Base-by-base conservation (phyloP, 2,329 filamentous ascomycete species). In the Rutstroemia sydowiana region DNA sequence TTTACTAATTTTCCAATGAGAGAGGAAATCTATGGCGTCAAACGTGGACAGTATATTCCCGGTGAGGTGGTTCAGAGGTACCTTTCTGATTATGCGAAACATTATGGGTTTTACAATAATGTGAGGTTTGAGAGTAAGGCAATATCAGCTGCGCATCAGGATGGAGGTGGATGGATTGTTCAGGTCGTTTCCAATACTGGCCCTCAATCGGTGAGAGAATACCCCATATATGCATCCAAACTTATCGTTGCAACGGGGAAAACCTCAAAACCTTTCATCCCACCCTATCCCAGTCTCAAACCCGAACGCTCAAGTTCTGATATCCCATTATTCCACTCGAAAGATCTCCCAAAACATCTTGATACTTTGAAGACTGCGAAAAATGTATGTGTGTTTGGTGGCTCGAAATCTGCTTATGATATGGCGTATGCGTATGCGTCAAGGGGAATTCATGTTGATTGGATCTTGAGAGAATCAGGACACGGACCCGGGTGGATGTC, bases 1-100 rank as follows among this genome's bases (percentile, higher is more conserved):
- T 89, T 79, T 61, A 79, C 81, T 0, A 87, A 88, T 60, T 88
- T 87, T 54, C 84, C 85, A 16, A 85, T 91, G 81, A 72, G 75
- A 53, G 66, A 70, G 7, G 74, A 74, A 18, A 73, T 68, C 0
- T 83, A 77, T 58, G 71, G 70, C 1, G 66, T 79, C 36, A 70
- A 66, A 42, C 48, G 55, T 6, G 77, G 76, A 14, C 64, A 82
- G 47, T 81, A 85, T 63, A 78, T 87, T 45, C 75, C 81, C 0
- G 82, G 79, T 0, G 56, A 69, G 0, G 73, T 76, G 1, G 65
- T 84, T 48, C 73, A 82, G 59, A 60, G 68, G 2, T 87, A 87
- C 63, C 66, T 85, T 7, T 70, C 71, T 30, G 71, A 75, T 3
- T 85, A 77, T 57, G 75, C 75, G 1, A 67, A 76, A 53, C 66